Evolutionary conservation across 352 stramenopile species (phyloP).

Genomic region (Pythium rishiriense): DNA sequence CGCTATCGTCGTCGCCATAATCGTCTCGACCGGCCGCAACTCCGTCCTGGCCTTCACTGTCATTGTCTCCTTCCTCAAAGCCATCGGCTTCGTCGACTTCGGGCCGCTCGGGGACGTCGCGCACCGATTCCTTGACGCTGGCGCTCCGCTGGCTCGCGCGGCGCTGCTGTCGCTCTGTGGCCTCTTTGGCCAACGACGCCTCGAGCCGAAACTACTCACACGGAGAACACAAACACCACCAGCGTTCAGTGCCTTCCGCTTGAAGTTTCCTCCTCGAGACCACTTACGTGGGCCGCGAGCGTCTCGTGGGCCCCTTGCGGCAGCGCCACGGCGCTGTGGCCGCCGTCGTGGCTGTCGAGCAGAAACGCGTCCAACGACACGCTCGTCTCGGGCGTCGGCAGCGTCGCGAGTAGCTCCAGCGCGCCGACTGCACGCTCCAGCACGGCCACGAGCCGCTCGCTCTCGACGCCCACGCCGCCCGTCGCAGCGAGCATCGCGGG

Average conservation of each 20-base stretch:
- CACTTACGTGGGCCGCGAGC: slow-evolving; percentile 31
- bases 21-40: slow-evolving; percentile 4
- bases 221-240: too few relatives aligned
- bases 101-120: too few relatives aligned
- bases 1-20: slow-evolving; percentile 18
- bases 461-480: slow-evolving; percentile 32
- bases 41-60: slow-evolving; percentile 21
- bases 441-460: slow-evolving; percentile 38
- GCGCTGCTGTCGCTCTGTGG: background rate
- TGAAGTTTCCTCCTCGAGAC: background rate
- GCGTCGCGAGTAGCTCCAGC: slow-evolving; percentile 31
- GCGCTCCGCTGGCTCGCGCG: too few relatives aligned
- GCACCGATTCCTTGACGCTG: too few relatives aligned
- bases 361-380: slow-evolving; percentile 14
- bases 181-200: background rate
- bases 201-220: slow-evolving; percentile 24
- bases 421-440: slow-evolving; percentile 35
- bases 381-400: slow-evolving; percentile 27
- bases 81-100: background rate
- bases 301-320: slow-evolving; percentile 9
- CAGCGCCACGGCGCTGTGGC: background rate
- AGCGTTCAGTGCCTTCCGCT: too few relatives aligned
- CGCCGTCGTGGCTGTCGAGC: background rate
- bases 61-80: background rate
- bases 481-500: background rate